Base-by-base conservation (phyloP, 2,329 filamentous ascomycete species). In the Sclerotinia spermophila region DNA sequence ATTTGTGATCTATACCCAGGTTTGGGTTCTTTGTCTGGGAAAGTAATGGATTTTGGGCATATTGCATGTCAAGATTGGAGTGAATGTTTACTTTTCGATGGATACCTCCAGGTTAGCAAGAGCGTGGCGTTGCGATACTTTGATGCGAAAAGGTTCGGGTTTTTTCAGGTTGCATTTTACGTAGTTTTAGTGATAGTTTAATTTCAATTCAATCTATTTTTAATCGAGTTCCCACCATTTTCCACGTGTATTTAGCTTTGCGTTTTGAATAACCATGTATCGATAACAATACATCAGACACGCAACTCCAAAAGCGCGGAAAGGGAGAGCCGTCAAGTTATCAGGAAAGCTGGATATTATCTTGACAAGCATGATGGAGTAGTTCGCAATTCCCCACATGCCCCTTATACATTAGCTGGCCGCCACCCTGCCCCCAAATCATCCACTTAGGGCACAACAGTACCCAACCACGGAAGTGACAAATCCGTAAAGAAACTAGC, bases 401-500 rank as follows among this genome's bases (percentile, higher is more conserved):
- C 7, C 21, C 21, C 8, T 17, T 60, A 38, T 8, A 5, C 7
- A 27, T 30, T 35, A 13, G n/a, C 33, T 35, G 15, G n/a, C 33
- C 24, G 8, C 24, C 11, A n/a, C 15, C 3, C 38, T 21, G 17
- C 3, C 3, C 6, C 27, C 15, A 21, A 2, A 27, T 10, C 15
- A 27, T n/a, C 2, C 21, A 10, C n/a, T 15, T 35, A 64, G n/a
- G 60, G 60, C 15, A 13, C 24, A 19, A 60, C 53, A 59, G 24
- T 45, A 27, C 21, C 40, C 42, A 68, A 5, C 66, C 66, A 68
- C 17, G 53, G 10, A n/a, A 35, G 45, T 1, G 66, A 60, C 24
- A 68, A 17, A 61, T 68, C 42, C 0, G 66, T 68, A 30, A 40
- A 68, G 27, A 68, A 68, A 24, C 66, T 68, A 27, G 66, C 66